Base-by-base conservation (phyloP, 257 asterid species). In the Plantago ovata region DNA sequence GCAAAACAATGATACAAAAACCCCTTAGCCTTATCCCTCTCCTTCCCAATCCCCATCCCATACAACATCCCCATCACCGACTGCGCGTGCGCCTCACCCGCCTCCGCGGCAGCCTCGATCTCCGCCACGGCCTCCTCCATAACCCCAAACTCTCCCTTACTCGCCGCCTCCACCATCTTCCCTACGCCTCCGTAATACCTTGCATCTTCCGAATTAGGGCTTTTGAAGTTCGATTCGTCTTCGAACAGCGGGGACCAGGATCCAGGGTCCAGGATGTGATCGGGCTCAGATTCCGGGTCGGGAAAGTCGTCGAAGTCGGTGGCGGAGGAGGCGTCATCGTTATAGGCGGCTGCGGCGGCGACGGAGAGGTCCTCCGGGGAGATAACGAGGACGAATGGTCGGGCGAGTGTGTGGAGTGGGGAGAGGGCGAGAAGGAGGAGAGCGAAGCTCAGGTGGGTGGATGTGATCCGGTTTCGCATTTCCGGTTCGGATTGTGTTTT, bases 171-270 rank as follows among this genome's bases (percentile, higher is more conserved):
- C 45, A 86, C 81, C 82, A 93, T 72, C 79, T 75, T 93, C 69
- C 75, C 72, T 7, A 89, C 91, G 43, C 76, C 83, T 15, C 60
- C 38, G 70, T 89, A 89, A 61, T 92, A 92, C 45, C 57, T 62
- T 14, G 19, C 70, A 44, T 67, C 72, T 8, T 43, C 45, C 16
- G 54, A 68, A 59, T 63, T 66, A 22, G 67, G 69, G 72, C 23
- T 63, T 61, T 59, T 52, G 71, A 64, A 70, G 49, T 42, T 58
- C 18, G 77, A 76, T 36, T 74, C 80, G 15, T 94, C 89, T 38
- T 89, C 95, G 64, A 93, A 86, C 12, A 93, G 72, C 1, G 95
- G 95, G 61, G 95, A 79, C 98, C 98, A 93, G 1, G 98, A 93
- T 0, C 98, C 98, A 15, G 97, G 96, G 69, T 93, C 98, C 28